A percentile compares a stretch with the other conserved stretches of the same genome.
Conservation (phyloP, 352 stramenopile genomes). For the Phytophthora macrochlamydospora region DNA sequence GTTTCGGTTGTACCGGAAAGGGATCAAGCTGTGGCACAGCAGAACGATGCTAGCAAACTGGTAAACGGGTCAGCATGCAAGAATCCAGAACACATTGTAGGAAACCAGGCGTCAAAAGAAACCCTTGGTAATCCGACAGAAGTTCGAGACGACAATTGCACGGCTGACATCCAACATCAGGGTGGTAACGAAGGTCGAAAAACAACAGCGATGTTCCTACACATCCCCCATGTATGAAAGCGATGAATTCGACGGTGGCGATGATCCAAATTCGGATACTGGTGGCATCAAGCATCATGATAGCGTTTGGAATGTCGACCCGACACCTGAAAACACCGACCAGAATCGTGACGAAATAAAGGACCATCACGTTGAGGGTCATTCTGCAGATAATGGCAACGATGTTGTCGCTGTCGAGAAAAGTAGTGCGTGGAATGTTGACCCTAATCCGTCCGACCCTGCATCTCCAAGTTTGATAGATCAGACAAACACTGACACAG, state of each 20-base stretch:
- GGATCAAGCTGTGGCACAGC: no score
- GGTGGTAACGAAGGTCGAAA: constrained; percentile 1
- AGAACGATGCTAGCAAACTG: no score
- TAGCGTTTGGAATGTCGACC: constrained; percentile 26
- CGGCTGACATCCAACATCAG: neutral
- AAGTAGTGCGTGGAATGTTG: constrained; percentile 16
- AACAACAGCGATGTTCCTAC: neutral
- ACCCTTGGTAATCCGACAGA: neutral
- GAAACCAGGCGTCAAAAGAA: no score
- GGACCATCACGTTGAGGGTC: neutral
- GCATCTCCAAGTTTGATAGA: neutral
- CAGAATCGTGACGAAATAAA: neutral
- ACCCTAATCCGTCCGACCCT: constrained; percentile 4
- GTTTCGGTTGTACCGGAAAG: no score
- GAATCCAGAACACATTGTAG: no score
- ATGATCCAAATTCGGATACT: constrained; percentile 2
- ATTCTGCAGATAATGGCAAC: neutral
- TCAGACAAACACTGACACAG: neutral
- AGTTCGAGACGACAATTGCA: neutral
- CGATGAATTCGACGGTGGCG: constrained; percentile 37
- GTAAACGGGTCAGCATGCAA: no score
- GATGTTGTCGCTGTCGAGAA: neutral
- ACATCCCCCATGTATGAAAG: constrained; percentile 36
- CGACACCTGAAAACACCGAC: neutral
- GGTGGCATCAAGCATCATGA: neutral